phyloP scores from a whole-genome alignment of 495 filamentous ascomycete genomes.

The Neurospora sp. region DNA sequence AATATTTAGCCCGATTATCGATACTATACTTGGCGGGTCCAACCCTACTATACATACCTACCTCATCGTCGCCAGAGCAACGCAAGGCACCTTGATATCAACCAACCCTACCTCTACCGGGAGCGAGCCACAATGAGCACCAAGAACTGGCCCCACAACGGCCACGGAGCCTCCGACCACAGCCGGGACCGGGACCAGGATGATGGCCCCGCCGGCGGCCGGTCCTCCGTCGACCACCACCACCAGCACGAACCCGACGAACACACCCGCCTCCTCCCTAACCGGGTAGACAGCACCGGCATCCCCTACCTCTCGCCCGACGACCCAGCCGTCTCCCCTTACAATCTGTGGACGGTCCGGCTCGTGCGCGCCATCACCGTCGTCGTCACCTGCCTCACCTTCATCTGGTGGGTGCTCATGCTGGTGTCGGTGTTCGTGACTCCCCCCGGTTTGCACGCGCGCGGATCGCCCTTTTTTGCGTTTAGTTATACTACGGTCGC shows the following conservation, averaged over 20 bases:
- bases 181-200: constrained; percentile 7
- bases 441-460: constrained; percentile 71
- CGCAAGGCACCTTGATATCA: neutral
- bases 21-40: neutral
- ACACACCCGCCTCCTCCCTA: constrained; percentile 61
- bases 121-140: neutral
- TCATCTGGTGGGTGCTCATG: constrained; percentile 85
- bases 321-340: constrained; percentile 92
- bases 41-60: neutral
- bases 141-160: constrained; percentile 8
- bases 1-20: neutral
- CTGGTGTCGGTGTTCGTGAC: constrained; percentile 81
- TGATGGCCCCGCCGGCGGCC: neutral
- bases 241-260: constrained; percentile 47
- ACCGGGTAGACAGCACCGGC: constrained; percentile 34
- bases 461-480: constrained; percentile 83
- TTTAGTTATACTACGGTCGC: constrained; percentile 72
- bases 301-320: constrained; percentile 75
- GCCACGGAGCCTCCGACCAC: constrained; percentile 23
- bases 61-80: neutral
- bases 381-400: constrained; percentile 58
- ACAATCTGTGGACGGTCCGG: constrained; percentile 87
- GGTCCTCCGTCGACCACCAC: neutral
- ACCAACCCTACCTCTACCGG: neutral
- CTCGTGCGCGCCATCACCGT: constrained; percentile 64